Evolutionary conservation across 225 moss, liverwort and hornwort species (phyloP), one percentile per base, ranked within the genome.

Genomic region (Marchantia paleacea): DNA sequence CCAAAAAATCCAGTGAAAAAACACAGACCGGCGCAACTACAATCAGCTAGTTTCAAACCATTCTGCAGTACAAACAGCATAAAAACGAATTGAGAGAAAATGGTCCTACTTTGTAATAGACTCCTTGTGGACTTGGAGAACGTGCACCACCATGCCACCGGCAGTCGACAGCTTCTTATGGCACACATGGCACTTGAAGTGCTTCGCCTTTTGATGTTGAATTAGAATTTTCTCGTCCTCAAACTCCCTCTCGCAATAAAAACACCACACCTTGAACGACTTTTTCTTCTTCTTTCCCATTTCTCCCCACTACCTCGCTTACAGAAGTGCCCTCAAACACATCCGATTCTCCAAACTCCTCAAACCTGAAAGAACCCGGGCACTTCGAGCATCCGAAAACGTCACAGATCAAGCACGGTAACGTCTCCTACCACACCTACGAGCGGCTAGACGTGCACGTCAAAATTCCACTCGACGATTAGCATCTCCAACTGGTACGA

Each of bases 231-330:
- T 99, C 91, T 99, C 99, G 62, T 99, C 99, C 84, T 99, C 99
- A 74, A 99, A 99, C 91, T 99, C 95, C 12, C 99, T 92, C 78
- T 99, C 99, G 85, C 99, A 99, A 75, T 99, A 99, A 75, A 94
- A 99, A 75, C 99, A 99, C 99, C 99, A 99, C 54, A 95, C 99
- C 90, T 94, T 99, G 73, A 88, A 89, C 24, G 88, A 63, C 89
- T 94, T 99, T 87, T 95, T 94, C 86, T 97, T 99, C 83, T 95
- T 99, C 91, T 95, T 99, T 63, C 95, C 99, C 95, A 95, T 99
- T 73, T 9, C 10, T 55, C 55, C 57, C 58, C 52, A 4, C 52
- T 6, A 2, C 24, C 51, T 3, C 31, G 20, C 20, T 20, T 0
- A 58, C 50, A 31, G 25, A 10, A 31, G 10, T 47, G 19, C 39